Percentiles rank a stretch among this genome's conserved stretches.
These are phyloP conservation scores for Closterium sp. DNA, from an alignment of 139 green algal species.

Conservation along the genomic window DNA sequence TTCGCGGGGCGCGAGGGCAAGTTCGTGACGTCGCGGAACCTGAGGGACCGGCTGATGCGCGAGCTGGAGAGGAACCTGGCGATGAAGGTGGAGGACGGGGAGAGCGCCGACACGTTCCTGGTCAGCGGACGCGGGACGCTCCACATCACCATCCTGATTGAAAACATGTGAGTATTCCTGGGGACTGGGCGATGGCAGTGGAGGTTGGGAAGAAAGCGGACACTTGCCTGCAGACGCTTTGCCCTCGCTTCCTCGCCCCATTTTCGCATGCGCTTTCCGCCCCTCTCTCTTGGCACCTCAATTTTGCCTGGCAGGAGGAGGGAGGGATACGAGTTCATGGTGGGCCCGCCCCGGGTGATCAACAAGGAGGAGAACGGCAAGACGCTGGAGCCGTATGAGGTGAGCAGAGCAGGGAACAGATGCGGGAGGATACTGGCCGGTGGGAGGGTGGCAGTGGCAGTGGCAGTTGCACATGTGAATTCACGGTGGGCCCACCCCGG, in stretches of 20 bases:
- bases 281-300: no score
- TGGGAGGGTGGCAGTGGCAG: no score
- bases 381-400: slow-evolving; percentile 89
- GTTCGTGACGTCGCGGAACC: slow-evolving; percentile 81
- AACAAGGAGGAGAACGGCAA: slow-evolving; percentile 68
- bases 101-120: slow-evolving; percentile 88
- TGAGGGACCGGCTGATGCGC: slow-evolving; percentile 70
- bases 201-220: background rate
- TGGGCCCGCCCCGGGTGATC: slow-evolving; percentile 96
- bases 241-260: no score
- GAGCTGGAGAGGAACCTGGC: slow-evolving; percentile 98
- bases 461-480: no score
- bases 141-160: slow-evolving; percentile 92
- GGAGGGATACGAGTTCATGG: slow-evolving; percentile 77
- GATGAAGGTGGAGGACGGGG: slow-evolving; percentile 87
- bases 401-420: slow-evolving; percentile 78
- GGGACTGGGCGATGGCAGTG: background rate
- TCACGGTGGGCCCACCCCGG: slow-evolving; percentile 82
- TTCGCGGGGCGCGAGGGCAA: slow-evolving; percentile 87
- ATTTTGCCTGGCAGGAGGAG: slow-evolving; percentile 40
- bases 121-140: slow-evolving; percentile 83
- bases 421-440: no score
- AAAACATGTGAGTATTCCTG: slow-evolving; percentile 83
- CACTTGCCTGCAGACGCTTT: no score
- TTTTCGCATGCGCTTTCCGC: no score